Base-by-base conservation (phyloP, 352 stramenopile species). In the Globisporangium cylindrosporum region DNA sequence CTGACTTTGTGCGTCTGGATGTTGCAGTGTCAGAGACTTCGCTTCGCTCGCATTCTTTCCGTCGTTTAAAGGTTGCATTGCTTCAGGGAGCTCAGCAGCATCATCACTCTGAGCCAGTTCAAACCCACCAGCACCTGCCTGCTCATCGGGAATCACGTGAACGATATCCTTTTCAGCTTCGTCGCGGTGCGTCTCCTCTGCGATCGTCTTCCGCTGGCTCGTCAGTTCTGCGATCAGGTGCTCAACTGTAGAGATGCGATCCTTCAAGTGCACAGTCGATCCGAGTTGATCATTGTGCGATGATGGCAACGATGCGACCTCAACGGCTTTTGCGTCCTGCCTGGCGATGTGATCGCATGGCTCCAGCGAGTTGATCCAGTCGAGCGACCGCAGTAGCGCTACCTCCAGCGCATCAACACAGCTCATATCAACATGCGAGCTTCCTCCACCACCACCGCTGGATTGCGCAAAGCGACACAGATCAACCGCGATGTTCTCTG, bases 291-390 rank as follows among this genome's bases (percentile, higher is more conserved):
- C 22, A 4, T 54, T 6, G 27, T 32, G 27, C 27, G 27, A 34
- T n/a, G 15, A 8, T n/a, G 18, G 3, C 15, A 6, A 49, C 15
- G 15, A n/a, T 32, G 27, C 27, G 15, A 49, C 7, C 29, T 41
- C 43, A n/a, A 4, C 14, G 18, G 2, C 1, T 27, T 27, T 8
- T 27, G 15, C 12, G 36, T 29, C 48, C 27, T 60, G 55, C 18
- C 25, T 46, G 27, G 48, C 9, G 22, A 36, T 60, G 12, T 25
- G 66, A 22, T 69, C 56, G 64, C 81, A 88, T 0, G 58, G 51
- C 24, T 65, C 34, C 1, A 85, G 69, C 6, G 66, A 64, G 41
- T 77, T 60, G 38, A 88, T 72, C 79, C 77, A 90, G 27, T 77
- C 62, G 24, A 86, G 79, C 1, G 78, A 79, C 55, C 46, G 36